These are phyloP conservation scores for Ordospora colligata DNA, from an alignment of 371 early-diverging fungal genomes.

Conservation along the genomic window DNA sequence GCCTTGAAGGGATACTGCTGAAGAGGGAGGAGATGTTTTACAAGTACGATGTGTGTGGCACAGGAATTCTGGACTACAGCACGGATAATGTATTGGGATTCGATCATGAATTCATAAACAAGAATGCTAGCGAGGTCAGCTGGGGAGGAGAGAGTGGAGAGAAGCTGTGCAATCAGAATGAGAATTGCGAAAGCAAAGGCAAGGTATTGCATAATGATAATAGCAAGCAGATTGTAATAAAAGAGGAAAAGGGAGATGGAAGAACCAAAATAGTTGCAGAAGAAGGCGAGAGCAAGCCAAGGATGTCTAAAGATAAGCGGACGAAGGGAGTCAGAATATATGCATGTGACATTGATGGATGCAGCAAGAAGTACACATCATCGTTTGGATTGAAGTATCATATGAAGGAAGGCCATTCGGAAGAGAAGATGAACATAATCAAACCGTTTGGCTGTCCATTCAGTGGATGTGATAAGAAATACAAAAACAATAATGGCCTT, in stretches of 20 bases:
- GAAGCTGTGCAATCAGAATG: neutral
- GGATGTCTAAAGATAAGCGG: neutral
- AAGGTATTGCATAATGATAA: neutral
- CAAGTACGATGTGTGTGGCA: neutral
- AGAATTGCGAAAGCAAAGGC: neutral
- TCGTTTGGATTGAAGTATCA: conserved; percentile 62
- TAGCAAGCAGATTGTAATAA: neutral
- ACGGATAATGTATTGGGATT: neutral
- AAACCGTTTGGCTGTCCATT: conserved; percentile 77
- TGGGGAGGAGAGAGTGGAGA: neutral
- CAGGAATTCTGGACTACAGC: neutral
- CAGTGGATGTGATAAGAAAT: conserved; percentile 74
- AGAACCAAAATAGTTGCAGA: neutral
- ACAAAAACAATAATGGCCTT: conserved; percentile 89
- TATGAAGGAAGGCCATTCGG: conserved; percentile 59
- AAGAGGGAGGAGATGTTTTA: conserved; percentile 10
- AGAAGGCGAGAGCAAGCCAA: neutral
- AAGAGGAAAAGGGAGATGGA: neutral
- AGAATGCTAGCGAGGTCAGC: conserved; percentile 1
- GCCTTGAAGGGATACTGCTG: neutral
- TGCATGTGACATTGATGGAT: conserved; percentile 57
- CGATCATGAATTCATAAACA: conserved; percentile 1
- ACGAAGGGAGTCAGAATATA: conserved; percentile 46
- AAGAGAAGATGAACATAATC: conserved; percentile 59
- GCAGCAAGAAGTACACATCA: conserved; percentile 62